phyloP scores from a whole-genome alignment of 371 early-diverging fungal species.

The Fennellomyces sp. region DNA sequence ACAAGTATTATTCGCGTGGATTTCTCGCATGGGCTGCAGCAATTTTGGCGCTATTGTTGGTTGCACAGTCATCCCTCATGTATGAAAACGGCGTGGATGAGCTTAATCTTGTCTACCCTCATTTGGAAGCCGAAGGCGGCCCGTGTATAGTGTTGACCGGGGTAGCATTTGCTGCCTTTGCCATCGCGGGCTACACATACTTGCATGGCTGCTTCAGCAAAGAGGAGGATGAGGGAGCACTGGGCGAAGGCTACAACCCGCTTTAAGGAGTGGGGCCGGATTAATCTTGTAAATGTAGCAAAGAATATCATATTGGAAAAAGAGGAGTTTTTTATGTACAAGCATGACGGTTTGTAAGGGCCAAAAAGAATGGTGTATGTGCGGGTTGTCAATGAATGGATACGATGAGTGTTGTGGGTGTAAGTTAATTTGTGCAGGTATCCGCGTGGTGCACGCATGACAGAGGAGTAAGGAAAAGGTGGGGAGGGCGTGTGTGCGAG shows the following conservation, averaged over 20 bases:
- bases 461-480: background rate
- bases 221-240: conserved; percentile 20
- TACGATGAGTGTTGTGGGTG: too few relatives aligned
- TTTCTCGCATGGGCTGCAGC: conserved; percentile 38
- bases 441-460: background rate
- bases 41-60: conserved; percentile 28
- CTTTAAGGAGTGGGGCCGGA: too few relatives aligned
- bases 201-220: conserved; percentile 35
- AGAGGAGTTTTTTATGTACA: background rate
- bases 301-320: too few relatives aligned
- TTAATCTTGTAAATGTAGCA: too few relatives aligned
- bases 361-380: too few relatives aligned
- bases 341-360: too few relatives aligned
- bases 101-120: conserved; percentile 37
- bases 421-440: too few relatives aligned
- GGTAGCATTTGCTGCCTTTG: conserved; percentile 32
- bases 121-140: conserved; percentile 34
- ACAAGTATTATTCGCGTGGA: conserved; percentile 41
- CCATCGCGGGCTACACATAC: conserved; percentile 26
- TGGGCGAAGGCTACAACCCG: conserved; percentile 34
- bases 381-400: background rate
- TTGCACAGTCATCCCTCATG: conserved; percentile 35
- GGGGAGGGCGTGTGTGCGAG: background rate
- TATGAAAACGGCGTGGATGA: conserved; percentile 34
- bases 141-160: conserved; percentile 41